Percentiles rank a stretch among this genome's conserved stretches.
These are phyloP conservation scores for Panicum virgatum DNA, from an alignment of 202 grass and related monocot genomes.

Conservation along the genomic window DNA sequence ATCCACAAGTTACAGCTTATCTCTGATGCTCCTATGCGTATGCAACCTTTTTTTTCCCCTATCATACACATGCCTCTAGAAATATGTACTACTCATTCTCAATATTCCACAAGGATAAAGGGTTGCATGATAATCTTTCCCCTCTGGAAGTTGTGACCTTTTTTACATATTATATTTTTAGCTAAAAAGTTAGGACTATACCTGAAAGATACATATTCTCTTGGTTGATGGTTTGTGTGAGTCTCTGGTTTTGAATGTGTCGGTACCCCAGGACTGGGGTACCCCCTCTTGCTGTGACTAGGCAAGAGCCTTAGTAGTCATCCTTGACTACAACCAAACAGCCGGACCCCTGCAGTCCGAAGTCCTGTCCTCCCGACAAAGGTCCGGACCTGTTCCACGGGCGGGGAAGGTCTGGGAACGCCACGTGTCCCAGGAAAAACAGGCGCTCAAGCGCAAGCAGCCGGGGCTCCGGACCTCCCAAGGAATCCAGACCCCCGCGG, in stretches of 20 bases:
- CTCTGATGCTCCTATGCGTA: neutral
- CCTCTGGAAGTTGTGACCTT: neutral
- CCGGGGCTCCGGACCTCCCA: too few relatives aligned
- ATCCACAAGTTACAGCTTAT: neutral
- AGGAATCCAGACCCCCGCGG: too few relatives aligned
- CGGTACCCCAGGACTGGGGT: too few relatives aligned
- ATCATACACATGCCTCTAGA: neutral
- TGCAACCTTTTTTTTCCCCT: conserved; percentile 5
- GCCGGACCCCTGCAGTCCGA: too few relatives aligned
- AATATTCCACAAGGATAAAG: neutral
- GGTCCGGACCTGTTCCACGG: too few relatives aligned
- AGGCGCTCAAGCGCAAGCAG: too few relatives aligned
- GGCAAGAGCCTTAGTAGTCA: too few relatives aligned
- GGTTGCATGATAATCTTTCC: neutral
- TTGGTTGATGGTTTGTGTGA: neutral
- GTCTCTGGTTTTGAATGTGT: neutral
- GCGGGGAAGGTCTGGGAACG: too few relatives aligned
- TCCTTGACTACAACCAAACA: too few relatives aligned
- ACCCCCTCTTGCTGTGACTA: too few relatives aligned
- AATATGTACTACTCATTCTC: neutral
- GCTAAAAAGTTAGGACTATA: neutral
- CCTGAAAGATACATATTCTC: neutral
- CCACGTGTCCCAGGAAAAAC: too few relatives aligned
- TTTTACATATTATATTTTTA: neutral
- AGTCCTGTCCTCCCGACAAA: too few relatives aligned